A percentile compares a stretch with the other conserved stretches of the same genome.
phyloP scores from a whole-genome alignment of 2,329 filamentous ascomycete species.

The Byssochlamys sp. region DNA sequence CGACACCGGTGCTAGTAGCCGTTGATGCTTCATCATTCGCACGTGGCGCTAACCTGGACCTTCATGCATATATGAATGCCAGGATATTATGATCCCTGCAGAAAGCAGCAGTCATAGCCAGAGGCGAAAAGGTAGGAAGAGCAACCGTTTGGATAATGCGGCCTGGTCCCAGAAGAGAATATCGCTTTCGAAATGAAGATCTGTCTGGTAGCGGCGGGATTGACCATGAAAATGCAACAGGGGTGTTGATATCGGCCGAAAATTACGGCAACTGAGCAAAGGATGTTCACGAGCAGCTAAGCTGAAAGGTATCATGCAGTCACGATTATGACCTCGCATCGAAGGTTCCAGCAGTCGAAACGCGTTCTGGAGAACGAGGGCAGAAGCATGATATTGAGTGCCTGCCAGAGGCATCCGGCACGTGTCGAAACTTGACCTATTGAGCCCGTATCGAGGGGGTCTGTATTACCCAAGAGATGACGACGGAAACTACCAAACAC shows the following conservation, averaged over 20 bases:
- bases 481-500: background rate
- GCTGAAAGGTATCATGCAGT: background rate
- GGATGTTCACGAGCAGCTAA: background rate
- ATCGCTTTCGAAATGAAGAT: background rate
- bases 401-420: background rate
- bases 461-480: background rate
- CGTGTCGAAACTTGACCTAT: background rate
- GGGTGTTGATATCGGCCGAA: background rate
- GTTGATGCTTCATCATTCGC: conserved; percentile 27
- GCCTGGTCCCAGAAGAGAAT: background rate
- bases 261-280: background rate
- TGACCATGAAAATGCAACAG: background rate
- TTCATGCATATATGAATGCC: conserved; percentile 19
- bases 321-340: background rate
- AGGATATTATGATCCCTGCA: background rate
- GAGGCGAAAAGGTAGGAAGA: conserved; percentile 3
- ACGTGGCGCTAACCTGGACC: conserved; percentile 32
- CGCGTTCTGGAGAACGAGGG: background rate
- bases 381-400: background rate
- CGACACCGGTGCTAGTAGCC: conserved; percentile 27
- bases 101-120: background rate
- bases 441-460: background rate
- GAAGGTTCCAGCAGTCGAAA: background rate
- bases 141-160: background rate
- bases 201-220: background rate